Percentiles rank a stretch among this genome's conserved stretches.
Conservation (phyloP, 176 grass and related monocot species). For the Chrysopogon serrulatus region DNA sequence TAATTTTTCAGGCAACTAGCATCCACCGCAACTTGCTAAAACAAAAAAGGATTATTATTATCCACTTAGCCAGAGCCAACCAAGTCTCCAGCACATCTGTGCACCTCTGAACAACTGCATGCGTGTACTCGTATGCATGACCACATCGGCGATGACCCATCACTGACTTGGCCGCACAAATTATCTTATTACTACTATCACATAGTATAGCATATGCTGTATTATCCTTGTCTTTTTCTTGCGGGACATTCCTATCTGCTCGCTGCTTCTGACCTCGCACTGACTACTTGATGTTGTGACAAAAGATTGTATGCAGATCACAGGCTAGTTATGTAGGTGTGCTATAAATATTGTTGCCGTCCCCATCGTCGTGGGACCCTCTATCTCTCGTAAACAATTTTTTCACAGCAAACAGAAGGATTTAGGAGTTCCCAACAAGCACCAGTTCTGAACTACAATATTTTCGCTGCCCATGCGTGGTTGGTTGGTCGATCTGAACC, state of each 20-base stretch:
- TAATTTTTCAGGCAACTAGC: no score
- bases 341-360: not conserved
- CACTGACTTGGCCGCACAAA: not conserved
- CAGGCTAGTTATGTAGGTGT: not conserved
- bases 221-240: not conserved
- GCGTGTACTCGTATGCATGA: not conserved
- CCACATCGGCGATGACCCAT: not conserved
- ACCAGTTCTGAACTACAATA: not conserved
- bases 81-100: not conserved
- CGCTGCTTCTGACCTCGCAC: not conserved
- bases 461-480: not conserved
- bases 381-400: not conserved
- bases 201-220: not conserved
- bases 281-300: not conserved
- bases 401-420: not conserved
- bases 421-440: constrained; percentile 3
- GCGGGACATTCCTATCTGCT: not conserved
- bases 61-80: no score
- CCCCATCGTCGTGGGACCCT: constrained; percentile 4
- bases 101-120: not conserved
- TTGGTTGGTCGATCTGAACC: not conserved
- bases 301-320: constrained; percentile 2
- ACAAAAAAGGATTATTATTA: not conserved
- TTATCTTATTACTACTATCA: not conserved
- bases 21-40: no score